phyloP scores from a whole-genome alignment of 371 early-diverging fungal genomes.

The Blyttiomyces sp. region DNA sequence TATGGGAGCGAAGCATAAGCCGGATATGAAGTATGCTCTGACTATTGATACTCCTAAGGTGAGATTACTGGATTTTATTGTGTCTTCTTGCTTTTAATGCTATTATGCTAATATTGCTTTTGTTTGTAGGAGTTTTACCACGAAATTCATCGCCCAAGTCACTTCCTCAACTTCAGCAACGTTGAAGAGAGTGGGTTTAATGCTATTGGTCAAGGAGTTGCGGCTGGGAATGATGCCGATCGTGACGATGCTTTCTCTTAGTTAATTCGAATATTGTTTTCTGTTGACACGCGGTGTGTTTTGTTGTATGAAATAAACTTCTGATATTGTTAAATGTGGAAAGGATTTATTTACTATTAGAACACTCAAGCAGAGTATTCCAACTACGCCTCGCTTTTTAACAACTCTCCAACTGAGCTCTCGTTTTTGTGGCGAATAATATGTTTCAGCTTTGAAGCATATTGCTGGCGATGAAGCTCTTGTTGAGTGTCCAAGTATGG shows the following conservation, averaged over 20 bases:
- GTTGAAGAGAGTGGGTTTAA: slow-evolving; percentile 63
- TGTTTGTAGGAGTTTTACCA: slow-evolving; percentile 85
- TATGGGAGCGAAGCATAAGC: slow-evolving; percentile 87
- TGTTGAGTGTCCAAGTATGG: too few relatives aligned
- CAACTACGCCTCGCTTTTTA: too few relatives aligned
- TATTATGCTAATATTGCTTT: not conserved
- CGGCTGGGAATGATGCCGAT: slow-evolving; percentile 35
- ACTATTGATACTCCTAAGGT: slow-evolving; percentile 85
- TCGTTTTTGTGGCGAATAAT: too few relatives aligned
- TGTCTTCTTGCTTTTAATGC: not conserved
- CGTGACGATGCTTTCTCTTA: slow-evolving; percentile 44
- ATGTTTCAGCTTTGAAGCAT: too few relatives aligned
- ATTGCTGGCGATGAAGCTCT: too few relatives aligned
- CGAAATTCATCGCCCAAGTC: slow-evolving; percentile 90
- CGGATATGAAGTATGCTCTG: slow-evolving; percentile 87
- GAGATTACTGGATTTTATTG: not conserved
- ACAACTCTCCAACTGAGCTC: too few relatives aligned
- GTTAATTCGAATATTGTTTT: not conserved
- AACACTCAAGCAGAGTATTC: too few relatives aligned
- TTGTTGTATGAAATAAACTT: too few relatives aligned
- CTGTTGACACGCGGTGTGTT: too few relatives aligned
- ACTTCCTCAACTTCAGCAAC: slow-evolving; percentile 91
- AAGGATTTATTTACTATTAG: too few relatives aligned
- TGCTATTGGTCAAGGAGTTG: slow-evolving; percentile 37
- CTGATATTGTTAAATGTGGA: too few relatives aligned